phyloP scores from a whole-genome alignment of 169 alveolate genomes.

The Miamiensis avidus region DNA sequence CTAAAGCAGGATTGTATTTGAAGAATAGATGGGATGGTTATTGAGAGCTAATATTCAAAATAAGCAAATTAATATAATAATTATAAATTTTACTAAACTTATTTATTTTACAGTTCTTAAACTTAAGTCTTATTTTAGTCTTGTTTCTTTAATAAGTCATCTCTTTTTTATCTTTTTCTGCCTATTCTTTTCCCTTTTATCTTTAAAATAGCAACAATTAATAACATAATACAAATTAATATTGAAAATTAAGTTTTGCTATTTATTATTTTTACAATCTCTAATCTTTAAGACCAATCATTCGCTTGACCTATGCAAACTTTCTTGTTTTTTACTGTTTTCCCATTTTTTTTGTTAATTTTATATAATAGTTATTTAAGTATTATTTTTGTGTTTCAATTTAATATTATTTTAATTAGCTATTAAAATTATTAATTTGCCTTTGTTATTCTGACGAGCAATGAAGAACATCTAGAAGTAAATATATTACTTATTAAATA shows the following conservation, averaged over 20 bases:
- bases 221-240: slow-evolving; percentile 46
- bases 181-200: slow-evolving; percentile 38
- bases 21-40: slow-evolving; percentile 81
- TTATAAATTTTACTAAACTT: slow-evolving; percentile 72
- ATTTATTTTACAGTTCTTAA: slow-evolving; percentile 53
- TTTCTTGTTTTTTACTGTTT: slow-evolving; percentile 89
- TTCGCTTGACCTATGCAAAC: slow-evolving; percentile 91
- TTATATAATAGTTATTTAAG: no score
- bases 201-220: slow-evolving; percentile 28
- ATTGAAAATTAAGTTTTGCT: slow-evolving; percentile 13
- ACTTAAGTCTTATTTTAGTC: slow-evolving; percentile 39
- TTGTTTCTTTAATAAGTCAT: slow-evolving; percentile 19
- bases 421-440: no score
- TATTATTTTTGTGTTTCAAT: no score
- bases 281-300: slow-evolving; percentile 88
- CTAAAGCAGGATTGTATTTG: slow-evolving; percentile 91
- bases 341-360: slow-evolving; percentile 49
- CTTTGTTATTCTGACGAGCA: no score
- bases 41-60: slow-evolving; percentile 50
- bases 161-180: slow-evolving; percentile 42
- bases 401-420: neutral
- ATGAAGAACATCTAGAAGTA: neutral
- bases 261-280: slow-evolving; percentile 60
- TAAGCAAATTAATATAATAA: slow-evolving; percentile 16
- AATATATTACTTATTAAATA: no score